Conservation (phyloP, 495 filamentous ascomycete species). For the Neurospora sp. region DNA sequence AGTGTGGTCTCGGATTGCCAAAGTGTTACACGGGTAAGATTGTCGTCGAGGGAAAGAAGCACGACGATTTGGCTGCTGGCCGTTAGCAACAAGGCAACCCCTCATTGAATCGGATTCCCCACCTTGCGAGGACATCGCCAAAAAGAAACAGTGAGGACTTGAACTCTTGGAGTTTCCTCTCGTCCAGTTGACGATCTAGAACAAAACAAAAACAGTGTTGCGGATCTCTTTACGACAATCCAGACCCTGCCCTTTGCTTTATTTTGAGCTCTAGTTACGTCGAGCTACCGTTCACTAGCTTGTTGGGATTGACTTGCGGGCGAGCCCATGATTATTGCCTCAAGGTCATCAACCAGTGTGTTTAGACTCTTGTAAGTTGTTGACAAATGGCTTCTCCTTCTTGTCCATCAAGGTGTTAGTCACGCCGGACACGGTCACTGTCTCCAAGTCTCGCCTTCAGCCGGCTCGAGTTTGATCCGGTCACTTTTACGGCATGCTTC, state of each 20-base stretch:
- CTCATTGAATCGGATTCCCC: background rate
- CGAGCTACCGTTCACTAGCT: background rate
- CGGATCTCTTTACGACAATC: background rate
- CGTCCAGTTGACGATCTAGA: background rate
- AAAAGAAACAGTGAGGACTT: background rate
- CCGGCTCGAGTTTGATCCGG: background rate
- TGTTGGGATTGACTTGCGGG: constrained; percentile 7
- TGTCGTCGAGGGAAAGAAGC: background rate
- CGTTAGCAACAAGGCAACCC: background rate
- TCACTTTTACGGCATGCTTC: background rate
- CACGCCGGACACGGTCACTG: background rate
- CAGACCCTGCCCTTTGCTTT: background rate
- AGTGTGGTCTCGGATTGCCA: background rate
- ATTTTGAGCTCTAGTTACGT: background rate
- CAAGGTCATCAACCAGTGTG: background rate
- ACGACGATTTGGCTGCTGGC: background rate
- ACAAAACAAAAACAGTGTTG: background rate
- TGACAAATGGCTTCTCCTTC: background rate
- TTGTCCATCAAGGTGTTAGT: background rate
- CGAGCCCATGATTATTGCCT: background rate
- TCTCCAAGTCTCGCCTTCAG: background rate
- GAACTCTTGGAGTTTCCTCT: background rate
- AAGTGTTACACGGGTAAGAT: background rate
- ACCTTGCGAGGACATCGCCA: background rate
- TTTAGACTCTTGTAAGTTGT: background rate